phyloP scores from a whole-genome alignment of 768 basidiomycete genomes.

The Suillus variegatus region DNA sequence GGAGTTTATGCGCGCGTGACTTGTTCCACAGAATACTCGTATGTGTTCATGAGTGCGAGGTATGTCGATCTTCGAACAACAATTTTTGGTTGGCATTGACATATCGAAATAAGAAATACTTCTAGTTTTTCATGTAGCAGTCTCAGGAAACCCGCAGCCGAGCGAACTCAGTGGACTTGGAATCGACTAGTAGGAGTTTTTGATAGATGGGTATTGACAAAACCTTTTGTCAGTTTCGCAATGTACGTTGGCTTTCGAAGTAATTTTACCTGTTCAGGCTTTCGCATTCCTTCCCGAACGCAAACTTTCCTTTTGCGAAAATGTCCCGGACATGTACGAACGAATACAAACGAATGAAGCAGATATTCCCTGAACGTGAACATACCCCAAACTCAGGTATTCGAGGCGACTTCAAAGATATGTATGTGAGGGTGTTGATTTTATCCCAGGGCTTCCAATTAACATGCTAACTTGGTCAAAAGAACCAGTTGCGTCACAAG shows the following conservation, averaged over 20 bases:
- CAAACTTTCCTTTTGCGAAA: not conserved
- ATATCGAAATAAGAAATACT: not conserved
- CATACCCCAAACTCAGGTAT: not conserved
- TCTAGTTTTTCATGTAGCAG: not conserved
- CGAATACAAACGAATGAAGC: not conserved
- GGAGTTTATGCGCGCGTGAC: not conserved
- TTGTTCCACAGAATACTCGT: not conserved
- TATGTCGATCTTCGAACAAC: not conserved
- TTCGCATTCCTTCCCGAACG: not conserved
- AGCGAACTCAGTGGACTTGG: not conserved
- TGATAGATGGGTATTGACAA: not conserved
- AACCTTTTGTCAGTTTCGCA: not conserved
- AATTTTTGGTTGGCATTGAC: not conserved
- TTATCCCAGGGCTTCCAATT: no score
- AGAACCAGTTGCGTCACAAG: no score
- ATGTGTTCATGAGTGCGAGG: not conserved
- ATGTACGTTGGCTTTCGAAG: not conserved
- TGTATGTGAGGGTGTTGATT: not conserved
- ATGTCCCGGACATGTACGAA: no score
- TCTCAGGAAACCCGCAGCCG: not conserved
- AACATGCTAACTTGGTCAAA: no score
- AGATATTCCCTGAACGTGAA: not conserved
- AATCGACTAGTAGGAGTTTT: not conserved
- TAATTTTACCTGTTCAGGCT: not conserved
- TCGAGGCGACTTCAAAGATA: not conserved